Conservation (phyloP, 192 early-diverging fungal species). For the Dissophora globulifera region DNA sequence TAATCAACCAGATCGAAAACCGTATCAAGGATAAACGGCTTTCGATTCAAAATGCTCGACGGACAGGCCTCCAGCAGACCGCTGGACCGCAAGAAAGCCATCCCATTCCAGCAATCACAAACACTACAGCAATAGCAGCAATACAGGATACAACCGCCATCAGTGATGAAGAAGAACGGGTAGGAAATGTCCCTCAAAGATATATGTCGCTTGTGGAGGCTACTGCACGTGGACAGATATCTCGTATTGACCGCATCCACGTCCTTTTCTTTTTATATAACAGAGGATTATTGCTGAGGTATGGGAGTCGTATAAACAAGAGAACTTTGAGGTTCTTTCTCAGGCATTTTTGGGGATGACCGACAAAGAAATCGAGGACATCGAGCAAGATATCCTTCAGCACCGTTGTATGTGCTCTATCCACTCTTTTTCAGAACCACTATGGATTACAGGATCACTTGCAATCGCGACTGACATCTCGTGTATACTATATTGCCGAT, state of each 20-base stretch:
- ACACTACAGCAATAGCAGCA: background rate
- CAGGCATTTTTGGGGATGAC: constrained; percentile 29
- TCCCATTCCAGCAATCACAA: background rate
- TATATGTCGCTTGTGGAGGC: background rate
- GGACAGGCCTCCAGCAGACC: background rate
- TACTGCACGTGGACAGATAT: no score
- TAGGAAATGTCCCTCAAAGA: background rate
- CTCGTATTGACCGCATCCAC: no score
- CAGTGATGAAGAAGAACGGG: constrained; percentile 30
- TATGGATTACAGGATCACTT: background rate
- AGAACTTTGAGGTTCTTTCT: constrained; percentile 26
- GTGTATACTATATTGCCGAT: background rate
- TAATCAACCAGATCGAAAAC: constrained; percentile 37
- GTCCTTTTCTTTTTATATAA: background rate
- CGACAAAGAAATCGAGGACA: constrained; percentile 36
- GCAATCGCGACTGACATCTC: no score
- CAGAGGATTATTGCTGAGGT: constrained; percentile 42
- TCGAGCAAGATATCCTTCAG: constrained; percentile 39
- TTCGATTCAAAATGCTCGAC: constrained; percentile 32
- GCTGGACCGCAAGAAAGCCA: background rate
- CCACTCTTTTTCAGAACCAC: background rate
- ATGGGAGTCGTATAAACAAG: constrained; percentile 40
- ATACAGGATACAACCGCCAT: background rate
- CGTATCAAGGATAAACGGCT: constrained; percentile 32
- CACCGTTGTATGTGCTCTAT: constrained; percentile 22